Evolutionary conservation across 2,329 filamentous ascomycete species (phyloP).

Genomic region (Nemania abortiva): DNA sequence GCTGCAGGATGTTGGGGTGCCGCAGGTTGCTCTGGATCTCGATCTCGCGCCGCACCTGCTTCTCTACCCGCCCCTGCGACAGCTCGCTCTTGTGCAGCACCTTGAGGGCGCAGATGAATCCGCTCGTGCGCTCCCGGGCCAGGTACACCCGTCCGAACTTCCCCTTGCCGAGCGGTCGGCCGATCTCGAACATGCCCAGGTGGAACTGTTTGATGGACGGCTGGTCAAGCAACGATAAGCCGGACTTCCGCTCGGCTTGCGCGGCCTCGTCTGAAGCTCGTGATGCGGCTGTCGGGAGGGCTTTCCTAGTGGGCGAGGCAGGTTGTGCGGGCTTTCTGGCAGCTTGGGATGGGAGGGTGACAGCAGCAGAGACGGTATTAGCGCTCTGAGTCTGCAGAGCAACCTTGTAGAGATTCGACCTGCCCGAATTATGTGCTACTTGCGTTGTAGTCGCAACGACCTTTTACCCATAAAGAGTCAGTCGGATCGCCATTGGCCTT

Average conservation of each 20-base stretch:
- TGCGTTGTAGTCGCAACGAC: conserved; percentile 60
- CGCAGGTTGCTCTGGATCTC: conserved; percentile 90
- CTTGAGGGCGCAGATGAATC: conserved; percentile 88
- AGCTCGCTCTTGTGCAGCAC: conserved; percentile 87
- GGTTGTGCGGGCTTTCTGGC: conserved; percentile 61
- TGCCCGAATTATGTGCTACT: conserved; percentile 66
- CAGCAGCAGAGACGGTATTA: conserved; percentile 70
- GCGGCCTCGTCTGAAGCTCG: conserved; percentile 61
- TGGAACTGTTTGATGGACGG: conserved; percentile 76
- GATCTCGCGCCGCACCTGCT: conserved; percentile 87
- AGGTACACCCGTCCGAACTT: conserved; percentile 91
- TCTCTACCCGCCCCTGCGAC: conserved; percentile 81
- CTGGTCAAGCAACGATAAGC: conserved; percentile 66
- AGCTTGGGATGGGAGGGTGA: conserved; percentile 75
- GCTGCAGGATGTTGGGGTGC: conserved; percentile 85
- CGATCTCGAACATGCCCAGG: conserved; percentile 94
- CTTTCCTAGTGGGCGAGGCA: conserved; percentile 66
- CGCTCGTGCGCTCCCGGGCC: conserved; percentile 80
- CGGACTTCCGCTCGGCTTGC: conserved; percentile 63
- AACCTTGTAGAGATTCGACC: conserved; percentile 87
- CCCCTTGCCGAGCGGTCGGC: conserved; percentile 85
- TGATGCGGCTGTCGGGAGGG: conserved; percentile 55
- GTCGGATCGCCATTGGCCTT: conserved; percentile 47
- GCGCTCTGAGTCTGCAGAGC: conserved; percentile 82
- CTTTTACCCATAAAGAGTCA: conserved; percentile 55